Base-by-base conservation (phyloP, 805 yeast genomes). In the Starmerella vitae region DNA sequence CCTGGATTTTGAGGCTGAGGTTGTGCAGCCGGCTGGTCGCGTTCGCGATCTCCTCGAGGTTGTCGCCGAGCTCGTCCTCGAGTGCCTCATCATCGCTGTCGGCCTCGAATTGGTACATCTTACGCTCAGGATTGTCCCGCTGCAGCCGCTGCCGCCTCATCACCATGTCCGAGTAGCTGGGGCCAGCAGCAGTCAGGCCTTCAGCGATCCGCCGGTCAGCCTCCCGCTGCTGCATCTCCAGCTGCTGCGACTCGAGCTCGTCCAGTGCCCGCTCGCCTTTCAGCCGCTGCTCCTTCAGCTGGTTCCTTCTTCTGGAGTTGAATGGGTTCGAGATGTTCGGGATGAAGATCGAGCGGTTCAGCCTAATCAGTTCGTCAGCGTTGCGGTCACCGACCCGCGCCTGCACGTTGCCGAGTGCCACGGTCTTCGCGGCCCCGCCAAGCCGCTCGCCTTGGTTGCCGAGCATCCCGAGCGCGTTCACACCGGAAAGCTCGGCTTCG, bases 361-460 rank as follows among this genome's bases (percentile, higher is more conserved):
- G 70, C 47, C 83, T 74, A 51, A 76, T 72, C 51, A 88, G 68
- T 52, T 86, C 86, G 37, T 69, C 70, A 26, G 88, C 88, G 58
- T 82, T 81, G 30, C 76, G 82, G 46, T 79, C 85, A 4, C 93
- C 93, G 39, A 81, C 71, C 49, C 75, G 66, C 42, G 82, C 81
- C 56, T 85, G 94, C 3, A 83, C 77, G 42, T 76, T 79, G 37
- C 93, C 83, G 39, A 81, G 62, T 38, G 80, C 72, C 49, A 88
- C 63, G 48, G 77, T 77, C 47, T 73, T 72, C 56, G 91, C 95
- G 17, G 86, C 76, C 52, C 73, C 74, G 57, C 78, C 81, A 46
- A 91, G 65, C 35, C 83, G 68, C 56, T 85, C 95, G 41, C 91
- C 76, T 59, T 91, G 97, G n/a, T 86, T 72, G 20, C 98, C 98